Conservation (phyloP, 192 early-diverging fungal species). For the Umbelopsis vinacea region DNA sequence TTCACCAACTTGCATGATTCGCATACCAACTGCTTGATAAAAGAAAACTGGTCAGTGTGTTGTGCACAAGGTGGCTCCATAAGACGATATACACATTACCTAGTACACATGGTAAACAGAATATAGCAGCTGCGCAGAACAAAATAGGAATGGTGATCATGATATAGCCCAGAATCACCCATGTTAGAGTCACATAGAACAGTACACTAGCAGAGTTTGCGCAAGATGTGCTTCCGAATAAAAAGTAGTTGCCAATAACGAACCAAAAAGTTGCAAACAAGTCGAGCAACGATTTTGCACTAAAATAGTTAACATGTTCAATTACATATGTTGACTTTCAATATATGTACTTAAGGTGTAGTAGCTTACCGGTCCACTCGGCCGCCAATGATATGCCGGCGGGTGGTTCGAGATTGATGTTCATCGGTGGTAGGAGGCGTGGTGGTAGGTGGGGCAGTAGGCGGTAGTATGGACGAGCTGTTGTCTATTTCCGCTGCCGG, state of each 20-base stretch:
- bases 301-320: constrained; percentile 6
- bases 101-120: constrained; percentile 69
- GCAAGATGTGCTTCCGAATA: constrained; percentile 58
- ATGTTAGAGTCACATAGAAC: constrained; percentile 64
- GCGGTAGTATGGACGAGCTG: background rate
- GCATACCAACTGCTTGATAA: constrained; percentile 52
- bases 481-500: background rate
- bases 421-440: background rate
- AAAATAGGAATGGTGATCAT: constrained; percentile 65
- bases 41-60: background rate
- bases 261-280: constrained; percentile 68
- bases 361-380: constrained; percentile 35
- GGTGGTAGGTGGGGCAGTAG: constrained; percentile 3
- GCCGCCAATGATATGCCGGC: background rate
- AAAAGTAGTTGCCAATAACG: constrained; percentile 71
- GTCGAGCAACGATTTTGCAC: constrained; percentile 63
- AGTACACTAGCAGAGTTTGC: constrained; percentile 54
- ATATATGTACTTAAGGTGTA: background rate
- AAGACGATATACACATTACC: constrained; percentile 12
- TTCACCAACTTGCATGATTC: constrained; percentile 56
- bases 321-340: too few species aligned
- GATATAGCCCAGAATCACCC: constrained; percentile 71
- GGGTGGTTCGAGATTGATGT: background rate
- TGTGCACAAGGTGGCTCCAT: background rate
- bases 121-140: constrained; percentile 61